Conservation (phyloP, 1,284 basidiomycete species). For the Moesziomyces sp. region DNA sequence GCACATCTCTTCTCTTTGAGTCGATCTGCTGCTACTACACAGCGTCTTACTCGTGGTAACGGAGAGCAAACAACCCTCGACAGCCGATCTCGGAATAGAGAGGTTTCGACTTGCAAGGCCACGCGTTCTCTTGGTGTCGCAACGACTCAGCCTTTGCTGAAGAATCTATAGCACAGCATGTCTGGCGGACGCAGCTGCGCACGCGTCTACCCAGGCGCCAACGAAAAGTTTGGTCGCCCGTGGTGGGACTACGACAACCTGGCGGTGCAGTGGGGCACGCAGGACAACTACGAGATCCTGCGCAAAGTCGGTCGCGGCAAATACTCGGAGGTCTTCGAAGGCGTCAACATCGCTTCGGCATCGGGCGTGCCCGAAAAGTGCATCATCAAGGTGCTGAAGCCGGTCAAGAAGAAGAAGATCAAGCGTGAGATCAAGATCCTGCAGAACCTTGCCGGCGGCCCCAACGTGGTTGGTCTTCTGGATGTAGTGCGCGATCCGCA, state of each 20-base stretch:
- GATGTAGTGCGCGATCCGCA: conserved; percentile 91
- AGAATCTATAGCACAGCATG: conserved; percentile 11
- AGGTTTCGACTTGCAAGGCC: background rate
- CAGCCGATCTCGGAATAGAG: background rate
- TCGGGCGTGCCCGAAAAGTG: conserved; percentile 81
- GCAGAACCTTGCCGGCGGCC: conserved; percentile 94
- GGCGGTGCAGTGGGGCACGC: conserved; percentile 70
- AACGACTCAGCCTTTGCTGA: background rate
- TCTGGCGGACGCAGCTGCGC: conserved; percentile 64
- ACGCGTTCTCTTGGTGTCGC: background rate
- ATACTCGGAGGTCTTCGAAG: conserved; percentile 83
- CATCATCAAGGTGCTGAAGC: conserved; percentile 98
- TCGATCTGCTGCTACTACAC: background rate
- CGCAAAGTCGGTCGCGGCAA: conserved; percentile 96
- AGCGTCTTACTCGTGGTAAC: too few relatives aligned
- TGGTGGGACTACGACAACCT: conserved; percentile 75
- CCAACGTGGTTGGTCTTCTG: conserved; percentile 83
- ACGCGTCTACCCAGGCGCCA: conserved; percentile 73
- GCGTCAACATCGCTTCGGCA: conserved; percentile 84
- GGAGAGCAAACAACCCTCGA: background rate
- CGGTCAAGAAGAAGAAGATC: conserved; percentile 99
- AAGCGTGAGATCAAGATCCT: conserved; percentile 99
- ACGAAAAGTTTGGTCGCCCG: conserved; percentile 72
- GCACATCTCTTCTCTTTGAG: background rate
- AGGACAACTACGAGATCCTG: conserved; percentile 98